Evolutionary conservation across 495 filamentous ascomycete species (phyloP).

Genomic region (Annulohypoxylon moriforme): DNA sequence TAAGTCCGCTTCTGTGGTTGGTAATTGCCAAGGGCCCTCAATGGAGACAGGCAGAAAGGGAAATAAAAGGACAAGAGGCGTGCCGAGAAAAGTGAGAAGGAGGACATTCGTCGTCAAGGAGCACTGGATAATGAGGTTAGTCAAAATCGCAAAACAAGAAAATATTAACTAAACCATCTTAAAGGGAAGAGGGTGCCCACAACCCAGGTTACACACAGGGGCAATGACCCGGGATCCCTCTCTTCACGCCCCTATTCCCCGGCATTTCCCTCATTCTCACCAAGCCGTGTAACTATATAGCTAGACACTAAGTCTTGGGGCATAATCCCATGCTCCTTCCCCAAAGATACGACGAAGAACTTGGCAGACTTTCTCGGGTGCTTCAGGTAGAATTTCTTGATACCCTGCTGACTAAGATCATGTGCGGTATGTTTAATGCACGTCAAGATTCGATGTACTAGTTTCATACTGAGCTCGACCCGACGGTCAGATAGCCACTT

Average conservation of each 20-base stretch:
- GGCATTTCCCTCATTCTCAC: background rate
- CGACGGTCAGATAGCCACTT: background rate
- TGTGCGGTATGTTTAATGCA: background rate
- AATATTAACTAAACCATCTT: too few relatives aligned
- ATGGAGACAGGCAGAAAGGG: constrained; percentile 51
- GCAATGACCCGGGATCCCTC: too few relatives aligned
- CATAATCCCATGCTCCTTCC: background rate
- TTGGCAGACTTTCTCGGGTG: background rate
- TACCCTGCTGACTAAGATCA: background rate
- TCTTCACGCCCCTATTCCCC: background rate
- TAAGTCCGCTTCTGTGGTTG: constrained; percentile 50
- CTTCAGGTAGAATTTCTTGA: background rate
- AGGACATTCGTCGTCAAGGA: background rate
- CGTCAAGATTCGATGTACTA: background rate
- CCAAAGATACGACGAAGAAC: background rate
- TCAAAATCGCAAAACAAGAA: too few relatives aligned
- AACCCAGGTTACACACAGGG: too few relatives aligned
- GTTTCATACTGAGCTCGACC: background rate
- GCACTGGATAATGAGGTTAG: too few relatives aligned
- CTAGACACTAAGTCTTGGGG: constrained; percentile 1
- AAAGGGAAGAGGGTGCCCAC: too few relatives aligned
- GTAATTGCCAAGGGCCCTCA: constrained; percentile 50
- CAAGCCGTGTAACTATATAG: background rate
- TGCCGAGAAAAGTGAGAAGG: background rate
- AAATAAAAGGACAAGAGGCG: constrained; percentile 27